Evolutionary conservation across 768 basidiomycete species (phyloP), one percentile per base, ranked within the genome.

Genomic region (Galerina marginata): DNA sequence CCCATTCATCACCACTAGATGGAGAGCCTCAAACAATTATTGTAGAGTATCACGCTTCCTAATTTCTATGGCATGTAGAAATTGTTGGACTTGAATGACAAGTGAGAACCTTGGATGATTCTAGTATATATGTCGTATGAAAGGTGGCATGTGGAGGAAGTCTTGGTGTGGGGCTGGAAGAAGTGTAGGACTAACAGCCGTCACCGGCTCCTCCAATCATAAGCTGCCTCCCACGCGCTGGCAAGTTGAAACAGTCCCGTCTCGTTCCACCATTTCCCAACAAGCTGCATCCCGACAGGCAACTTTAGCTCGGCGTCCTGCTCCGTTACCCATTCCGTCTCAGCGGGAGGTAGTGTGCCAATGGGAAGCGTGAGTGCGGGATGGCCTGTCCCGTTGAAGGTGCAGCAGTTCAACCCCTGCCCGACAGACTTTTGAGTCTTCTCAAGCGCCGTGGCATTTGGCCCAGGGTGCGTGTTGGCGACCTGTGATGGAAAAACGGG

Each of bases 261-360:
- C 66, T 85, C 60, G 75, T 77, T 42, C 77, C 80, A 58, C 68
- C 83, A 61, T 51, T 81, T 54, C 0, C 76, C 78, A 1, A 81
- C 76, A 15, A 82, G 63, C 68, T 81, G 79, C 75, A 82, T 75
- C 5, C 78, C 79, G 9, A 80, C 74, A 1, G 81, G 81, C 15
- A 82, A 65, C 59, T 66, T 74, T 54, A 77, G 56, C 15, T 75
- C 64, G 11, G 71, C 72, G 16, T 75, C 74, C 1, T 11, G 36
- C 23, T 60, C 56, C 12, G 59, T 54, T 10, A 65, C 54, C 64
- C 62, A 65, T 43, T 68, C 67, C 44, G 67, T 71, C 56, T 75
- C 72, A 15, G 73, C 70, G 2, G 75, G 75, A 0, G 76, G 61
- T 4, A 77, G 62, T 64, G 75, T 77, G 0, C 81, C 80, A 40